A percentile compares a stretch with the other conserved stretches of the same genome.
Conservation (phyloP, 106 monocot genomes). For the Acanthochlamys bracteata region DNA sequence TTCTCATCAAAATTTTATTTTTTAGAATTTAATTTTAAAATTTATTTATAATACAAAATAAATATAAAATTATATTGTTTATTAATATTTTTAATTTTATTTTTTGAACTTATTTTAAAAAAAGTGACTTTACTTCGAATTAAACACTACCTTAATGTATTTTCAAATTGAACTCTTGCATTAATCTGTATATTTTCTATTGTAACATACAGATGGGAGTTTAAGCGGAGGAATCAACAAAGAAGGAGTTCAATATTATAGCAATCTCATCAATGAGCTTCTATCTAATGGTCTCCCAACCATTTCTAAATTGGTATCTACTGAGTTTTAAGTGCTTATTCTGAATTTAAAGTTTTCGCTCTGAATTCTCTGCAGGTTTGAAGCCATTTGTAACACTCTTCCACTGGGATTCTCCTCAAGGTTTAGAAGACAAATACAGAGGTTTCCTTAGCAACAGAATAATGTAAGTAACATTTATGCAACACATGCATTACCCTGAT, state of each 20-base stretch:
- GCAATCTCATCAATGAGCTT: slow-evolving; percentile 53
- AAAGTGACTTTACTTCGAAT: too few species aligned
- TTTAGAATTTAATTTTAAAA: too few species aligned
- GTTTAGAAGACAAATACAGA: slow-evolving; percentile 31
- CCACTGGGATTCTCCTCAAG: slow-evolving; percentile 54
- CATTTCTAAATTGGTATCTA: not conserved
- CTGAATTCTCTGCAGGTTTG: slow-evolving; percentile 29
- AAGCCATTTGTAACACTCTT: slow-evolving; percentile 49
- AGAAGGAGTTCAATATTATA: slow-evolving; percentile 49
- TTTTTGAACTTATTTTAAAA: too few species aligned
- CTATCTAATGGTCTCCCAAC: slow-evolving; percentile 21
- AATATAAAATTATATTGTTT: not conserved
- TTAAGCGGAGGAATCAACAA: slow-evolving; percentile 40
- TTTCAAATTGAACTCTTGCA: too few species aligned
- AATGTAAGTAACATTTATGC: slow-evolving; percentile 18
- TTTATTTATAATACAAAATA: too few species aligned
- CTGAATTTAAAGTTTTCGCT: too few species aligned
- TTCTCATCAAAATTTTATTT: not conserved
- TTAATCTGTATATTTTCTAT: too few species aligned
- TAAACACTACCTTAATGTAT: too few species aligned
- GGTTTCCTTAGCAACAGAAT: slow-evolving; percentile 33
- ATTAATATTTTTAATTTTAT: not conserved
- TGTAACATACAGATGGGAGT: slow-evolving; percentile 28
- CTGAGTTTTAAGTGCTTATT: too few species aligned
- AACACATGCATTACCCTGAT: not conserved